Evolutionary conservation across 163 green algal genomes (phyloP).

Genomic region (Dunaliella salina): DNA sequence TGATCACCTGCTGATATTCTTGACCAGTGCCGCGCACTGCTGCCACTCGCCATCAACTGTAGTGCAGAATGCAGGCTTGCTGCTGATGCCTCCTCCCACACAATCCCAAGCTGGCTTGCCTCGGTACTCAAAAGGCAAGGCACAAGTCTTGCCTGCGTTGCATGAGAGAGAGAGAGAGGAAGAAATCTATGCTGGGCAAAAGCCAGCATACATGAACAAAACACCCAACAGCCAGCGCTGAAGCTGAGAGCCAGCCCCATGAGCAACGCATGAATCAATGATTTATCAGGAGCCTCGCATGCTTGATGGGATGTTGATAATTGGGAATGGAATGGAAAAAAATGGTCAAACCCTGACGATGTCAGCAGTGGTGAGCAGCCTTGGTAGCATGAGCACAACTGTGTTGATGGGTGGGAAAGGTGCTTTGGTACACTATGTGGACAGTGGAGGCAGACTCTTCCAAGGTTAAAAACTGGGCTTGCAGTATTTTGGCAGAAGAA

Average conservation of each 20-base stretch:
- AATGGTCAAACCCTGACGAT: too few relatives aligned
- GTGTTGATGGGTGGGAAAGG: too few relatives aligned
- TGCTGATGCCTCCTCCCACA: not conserved
- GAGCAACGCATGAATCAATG: not conserved
- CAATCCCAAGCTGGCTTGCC: constrained; percentile 19
- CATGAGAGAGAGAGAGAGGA: not conserved
- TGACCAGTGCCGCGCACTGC: constrained; percentile 21
- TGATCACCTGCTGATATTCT: constrained; percentile 1
- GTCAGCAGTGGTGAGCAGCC: too few relatives aligned
- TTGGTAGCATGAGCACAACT: too few relatives aligned
- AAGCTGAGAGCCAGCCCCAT: not conserved
- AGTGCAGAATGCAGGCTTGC: constrained; percentile 19
- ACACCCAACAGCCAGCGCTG: not conserved
- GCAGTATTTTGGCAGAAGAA: too few relatives aligned
- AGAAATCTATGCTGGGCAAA: not conserved
- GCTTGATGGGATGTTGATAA: too few relatives aligned
- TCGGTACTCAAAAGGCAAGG: not conserved
- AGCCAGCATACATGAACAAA: too few relatives aligned
- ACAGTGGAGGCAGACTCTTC: too few relatives aligned
- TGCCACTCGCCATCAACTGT: constrained; percentile 15
- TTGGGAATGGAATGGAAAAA: too few relatives aligned
- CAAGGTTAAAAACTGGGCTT: too few relatives aligned
- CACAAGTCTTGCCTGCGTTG: not conserved
- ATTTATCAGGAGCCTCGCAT: not conserved
- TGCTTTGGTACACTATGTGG: too few relatives aligned